A percentile compares a stretch with the other conserved stretches of the same genome.
Evolutionary conservation across 192 early-diverging fungal species (phyloP).

Genomic region (Coemansia sp.): DNA sequence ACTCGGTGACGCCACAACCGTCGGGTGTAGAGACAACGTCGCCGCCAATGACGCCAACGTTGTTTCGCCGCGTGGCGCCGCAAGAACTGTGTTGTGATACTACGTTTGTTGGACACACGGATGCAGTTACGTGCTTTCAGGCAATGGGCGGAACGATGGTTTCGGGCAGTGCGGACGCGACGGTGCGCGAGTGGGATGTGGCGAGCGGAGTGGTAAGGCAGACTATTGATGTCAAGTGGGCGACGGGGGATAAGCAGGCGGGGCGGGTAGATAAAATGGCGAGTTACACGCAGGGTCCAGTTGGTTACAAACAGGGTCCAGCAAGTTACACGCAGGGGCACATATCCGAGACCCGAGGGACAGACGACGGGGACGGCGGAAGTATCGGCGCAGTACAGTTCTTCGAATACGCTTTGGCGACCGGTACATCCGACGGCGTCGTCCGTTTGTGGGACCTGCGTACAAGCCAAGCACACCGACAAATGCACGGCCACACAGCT

Average conservation of each 20-base stretch:
- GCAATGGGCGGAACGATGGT: conserved; percentile 33
- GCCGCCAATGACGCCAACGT: conserved; percentile 48
- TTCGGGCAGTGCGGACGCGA: conserved; percentile 71
- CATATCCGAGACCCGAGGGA: conserved; percentile 5
- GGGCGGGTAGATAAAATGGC: background rate
- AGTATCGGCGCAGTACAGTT: conserved; percentile 73
- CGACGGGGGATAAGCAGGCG: conserved; percentile 32
- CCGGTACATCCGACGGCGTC: conserved; percentile 69
- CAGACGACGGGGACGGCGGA: conserved; percentile 47
- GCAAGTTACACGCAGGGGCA: too few relatives aligned
- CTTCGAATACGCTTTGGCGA: conserved; percentile 68
- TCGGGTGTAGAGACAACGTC: too few relatives aligned
- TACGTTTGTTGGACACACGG: conserved; percentile 31
- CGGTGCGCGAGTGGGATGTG: conserved; percentile 78
- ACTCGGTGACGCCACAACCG: conserved; percentile 55
- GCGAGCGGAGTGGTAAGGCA: conserved; percentile 61
- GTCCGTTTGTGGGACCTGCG: conserved; percentile 79
- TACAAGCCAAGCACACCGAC: conserved; percentile 68
- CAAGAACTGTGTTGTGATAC: conserved; percentile 38
- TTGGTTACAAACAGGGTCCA: too few relatives aligned
- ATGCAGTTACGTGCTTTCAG: conserved; percentile 51
- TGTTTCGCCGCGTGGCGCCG: conserved; percentile 20
- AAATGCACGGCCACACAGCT: conserved; percentile 63
- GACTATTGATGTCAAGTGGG: conserved; percentile 70
- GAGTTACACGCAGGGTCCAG: too few relatives aligned